Base-by-base conservation (phyloP, 2,329 filamentous ascomycete genomes). In the Fusarium poae region DNA sequence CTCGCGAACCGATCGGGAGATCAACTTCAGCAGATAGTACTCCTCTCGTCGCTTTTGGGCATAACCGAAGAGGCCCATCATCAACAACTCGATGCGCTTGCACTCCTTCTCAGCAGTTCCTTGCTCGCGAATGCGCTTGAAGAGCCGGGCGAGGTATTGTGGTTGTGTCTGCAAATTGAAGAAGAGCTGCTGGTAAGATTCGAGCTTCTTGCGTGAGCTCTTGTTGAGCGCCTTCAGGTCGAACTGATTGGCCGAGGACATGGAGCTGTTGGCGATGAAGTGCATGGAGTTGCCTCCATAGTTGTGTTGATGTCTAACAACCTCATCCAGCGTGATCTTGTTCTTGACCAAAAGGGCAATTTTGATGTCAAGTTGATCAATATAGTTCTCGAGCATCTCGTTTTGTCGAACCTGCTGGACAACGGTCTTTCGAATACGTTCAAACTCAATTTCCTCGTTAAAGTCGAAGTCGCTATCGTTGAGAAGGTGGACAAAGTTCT, bases 401-500 rank as follows among this genome's bases (percentile, higher is more conserved):
- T 99, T 99, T 74, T 97, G 94, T 48, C 95, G 91, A 12, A 99
- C 96, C 77, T 98, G 94, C 77, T 98, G 94, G 9, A 99, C 94
- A 18, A 99, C 96, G 6, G 93, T 97, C 83, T 98, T 97, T 54
- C 97, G 89, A 76, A 98, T 84, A 48, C 94, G 89, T 79, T 99
- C 96, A 71, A 98, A 97, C 77, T 99, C 96, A 52, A 99, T 91
- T 78, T 99, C 96, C 78, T 98, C 95, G 77, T 99, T 97, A 80
- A 99, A 99, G 77, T 99, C 96, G 74, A 99, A 97, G 76, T 97
- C 95, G 75, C 94, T 98, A 79, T 99, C 96, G 75, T 98, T 99
- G 59, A 99, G 89, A 37, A 99, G 85, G 78, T 99, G 96, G 4
- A 99, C 94, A 77, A 99, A 99, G 77, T 97, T 97, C 83, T 98